Conservation (phyloP, 352 stramenopile species). For the Achlya hypogyna region DNA sequence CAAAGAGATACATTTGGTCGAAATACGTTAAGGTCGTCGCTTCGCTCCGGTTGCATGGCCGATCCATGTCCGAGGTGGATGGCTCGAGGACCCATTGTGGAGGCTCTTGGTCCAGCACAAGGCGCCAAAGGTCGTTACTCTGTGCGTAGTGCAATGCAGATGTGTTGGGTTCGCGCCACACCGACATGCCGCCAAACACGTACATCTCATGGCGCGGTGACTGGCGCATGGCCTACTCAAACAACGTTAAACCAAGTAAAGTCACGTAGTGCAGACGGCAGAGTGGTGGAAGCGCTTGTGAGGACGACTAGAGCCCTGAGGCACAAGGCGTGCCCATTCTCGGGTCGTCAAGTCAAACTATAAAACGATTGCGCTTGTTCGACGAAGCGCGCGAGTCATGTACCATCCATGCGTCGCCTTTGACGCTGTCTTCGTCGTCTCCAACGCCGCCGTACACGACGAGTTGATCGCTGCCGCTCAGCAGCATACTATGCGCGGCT, state of each 20-base stretch:
- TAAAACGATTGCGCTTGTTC: background rate
- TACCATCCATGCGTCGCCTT: slow-evolving; percentile 15
- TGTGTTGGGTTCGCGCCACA: background rate
- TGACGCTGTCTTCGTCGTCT: slow-evolving; percentile 9
- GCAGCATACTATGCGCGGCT: background rate
- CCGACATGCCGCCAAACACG: slow-evolving; percentile 14
- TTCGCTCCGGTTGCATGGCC: slow-evolving; percentile 2
- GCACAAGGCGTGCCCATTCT: background rate
- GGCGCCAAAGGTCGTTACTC: background rate
- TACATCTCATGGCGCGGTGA: slow-evolving; percentile 1
- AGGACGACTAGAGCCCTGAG: background rate
- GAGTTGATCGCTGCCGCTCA: background rate
- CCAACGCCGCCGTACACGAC: slow-evolving; percentile 13
- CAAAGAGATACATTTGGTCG: slow-evolving; percentile 9
- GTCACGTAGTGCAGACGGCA: background rate
- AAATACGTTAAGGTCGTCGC: background rate
- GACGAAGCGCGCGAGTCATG: background rate
- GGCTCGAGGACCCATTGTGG: background rate
- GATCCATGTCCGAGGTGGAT: background rate
- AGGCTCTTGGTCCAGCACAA: background rate
- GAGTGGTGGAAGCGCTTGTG: background rate
- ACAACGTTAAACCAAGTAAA: slow-evolving; percentile 8
- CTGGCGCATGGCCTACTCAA: background rate
- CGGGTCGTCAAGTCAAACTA: background rate
- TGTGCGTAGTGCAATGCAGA: background rate